phyloP scores from a whole-genome alignment of 2,329 filamentous ascomycete genomes.

The Raffaelea ambrosiae region DNA sequence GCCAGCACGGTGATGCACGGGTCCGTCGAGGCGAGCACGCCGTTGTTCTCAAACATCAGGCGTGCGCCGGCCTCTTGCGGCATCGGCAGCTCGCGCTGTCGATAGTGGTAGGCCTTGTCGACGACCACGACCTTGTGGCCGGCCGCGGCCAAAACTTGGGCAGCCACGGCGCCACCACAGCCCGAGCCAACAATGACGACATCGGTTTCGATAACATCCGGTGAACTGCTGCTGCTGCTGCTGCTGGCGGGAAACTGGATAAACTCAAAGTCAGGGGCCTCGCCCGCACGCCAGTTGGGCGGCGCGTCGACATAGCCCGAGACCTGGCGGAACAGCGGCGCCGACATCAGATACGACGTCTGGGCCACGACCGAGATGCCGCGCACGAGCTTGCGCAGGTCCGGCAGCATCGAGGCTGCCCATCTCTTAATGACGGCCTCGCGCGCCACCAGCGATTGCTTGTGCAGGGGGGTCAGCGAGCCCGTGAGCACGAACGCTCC shows the following conservation, averaged over 20 bases:
- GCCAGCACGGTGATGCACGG: conserved; percentile 52
- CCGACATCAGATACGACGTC: conserved; percentile 46
- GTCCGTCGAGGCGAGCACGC: conserved; percentile 47
- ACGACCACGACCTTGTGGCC: conserved; percentile 66
- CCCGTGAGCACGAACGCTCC: conserved; percentile 55
- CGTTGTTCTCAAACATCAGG: conserved; percentile 63
- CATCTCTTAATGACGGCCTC: conserved; percentile 56
- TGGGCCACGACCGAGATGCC: conserved; percentile 46
- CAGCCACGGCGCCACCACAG: conserved; percentile 73
- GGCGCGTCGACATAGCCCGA: conserved; percentile 51
- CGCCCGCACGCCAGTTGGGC: conserved; percentile 37
- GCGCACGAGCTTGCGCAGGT: conserved; percentile 47
- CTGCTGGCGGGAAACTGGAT: conserved; percentile 41
- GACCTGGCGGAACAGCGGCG: conserved; percentile 43
- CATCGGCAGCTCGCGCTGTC: conserved; percentile 68
- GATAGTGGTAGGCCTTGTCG: conserved; percentile 66
- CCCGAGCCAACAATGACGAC: conserved; percentile 81
- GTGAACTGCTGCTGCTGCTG: no score
- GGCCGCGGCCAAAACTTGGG: conserved; percentile 71
- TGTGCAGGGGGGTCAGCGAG: conserved; percentile 51
- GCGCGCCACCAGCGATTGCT: conserved; percentile 52
- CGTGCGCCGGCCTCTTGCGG: conserved; percentile 46
- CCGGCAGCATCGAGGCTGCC: conserved; percentile 46
- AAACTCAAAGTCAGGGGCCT: conserved; percentile 50
- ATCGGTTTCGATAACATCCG: conserved; percentile 58